Conservation (phyloP, 345 rosid genomes). For the Citrus trifoliata region DNA sequence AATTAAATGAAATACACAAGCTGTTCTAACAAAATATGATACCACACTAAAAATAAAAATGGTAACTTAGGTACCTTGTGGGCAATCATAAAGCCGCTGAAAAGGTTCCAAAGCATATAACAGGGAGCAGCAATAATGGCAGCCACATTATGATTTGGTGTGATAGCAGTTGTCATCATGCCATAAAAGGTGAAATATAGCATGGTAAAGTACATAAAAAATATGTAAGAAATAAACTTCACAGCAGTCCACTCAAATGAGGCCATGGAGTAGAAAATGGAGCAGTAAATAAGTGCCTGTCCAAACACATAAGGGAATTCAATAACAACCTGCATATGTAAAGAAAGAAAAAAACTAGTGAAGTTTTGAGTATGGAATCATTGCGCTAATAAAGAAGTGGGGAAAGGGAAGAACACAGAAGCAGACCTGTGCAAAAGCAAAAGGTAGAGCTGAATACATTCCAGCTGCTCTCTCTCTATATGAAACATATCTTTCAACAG, state of each 20-base stretch:
- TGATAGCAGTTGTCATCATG: slow-evolving; percentile 96
- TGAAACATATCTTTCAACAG: slow-evolving; percentile 89
- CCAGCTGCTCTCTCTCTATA: slow-evolving; percentile 96
- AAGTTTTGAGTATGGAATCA: neutral
- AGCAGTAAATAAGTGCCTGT: slow-evolving; percentile 67
- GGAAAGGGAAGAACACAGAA: neutral
- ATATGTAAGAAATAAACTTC: slow-evolving; percentile 88
- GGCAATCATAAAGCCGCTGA: slow-evolving; percentile 95
- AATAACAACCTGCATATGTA: slow-evolving; percentile 61
- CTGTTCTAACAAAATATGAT: neutral
- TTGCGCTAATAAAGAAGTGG: neutral
- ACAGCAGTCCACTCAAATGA: slow-evolving; percentile 73
- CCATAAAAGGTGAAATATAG: slow-evolving; percentile 94
- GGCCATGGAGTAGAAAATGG: slow-evolving; percentile 91
- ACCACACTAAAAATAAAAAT: neutral
- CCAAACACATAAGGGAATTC: slow-evolving; percentile 92
- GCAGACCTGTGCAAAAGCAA: slow-evolving; percentile 91
- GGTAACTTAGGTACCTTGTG: slow-evolving; percentile 56
- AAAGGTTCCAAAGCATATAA: slow-evolving; percentile 99
- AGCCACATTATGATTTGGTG: slow-evolving; percentile 95
- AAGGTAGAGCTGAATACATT: slow-evolving; percentile 89
- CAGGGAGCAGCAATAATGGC: slow-evolving; percentile 87
- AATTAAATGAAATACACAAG: neutral
- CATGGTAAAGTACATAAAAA: slow-evolving; percentile 89
- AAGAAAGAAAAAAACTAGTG: neutral